Evolutionary conservation across 257 asterid genomes (phyloP).

Genomic region (Fraxinus anomala): DNA sequence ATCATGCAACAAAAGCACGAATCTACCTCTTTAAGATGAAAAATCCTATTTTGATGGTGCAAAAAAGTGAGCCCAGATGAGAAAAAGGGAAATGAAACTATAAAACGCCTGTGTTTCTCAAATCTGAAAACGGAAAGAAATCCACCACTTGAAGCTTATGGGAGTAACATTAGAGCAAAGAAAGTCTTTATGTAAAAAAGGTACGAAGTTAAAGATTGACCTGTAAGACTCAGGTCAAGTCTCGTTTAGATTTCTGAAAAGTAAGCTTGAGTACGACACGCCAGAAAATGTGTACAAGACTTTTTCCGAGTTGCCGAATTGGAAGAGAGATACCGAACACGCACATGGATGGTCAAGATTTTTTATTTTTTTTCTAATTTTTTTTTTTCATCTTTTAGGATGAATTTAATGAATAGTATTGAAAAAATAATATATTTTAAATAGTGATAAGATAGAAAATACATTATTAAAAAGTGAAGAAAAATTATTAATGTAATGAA

Average conservation of each 20-base stretch:
- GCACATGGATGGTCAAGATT: not conserved
- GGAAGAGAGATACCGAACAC: not conserved
- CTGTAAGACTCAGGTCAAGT: not conserved
- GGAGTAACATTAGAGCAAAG: not conserved
- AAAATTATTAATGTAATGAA: no score
- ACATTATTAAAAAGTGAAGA: no score
- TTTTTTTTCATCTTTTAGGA: no score
- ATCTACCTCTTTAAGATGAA: not conserved
- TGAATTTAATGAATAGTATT: no score
- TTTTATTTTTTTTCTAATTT: no score
- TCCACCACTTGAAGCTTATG: not conserved
- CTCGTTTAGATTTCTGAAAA: not conserved
- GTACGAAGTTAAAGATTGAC: not conserved
- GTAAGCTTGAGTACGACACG: not conserved
- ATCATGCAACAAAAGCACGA: not conserved
- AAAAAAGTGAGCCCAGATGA: not conserved
- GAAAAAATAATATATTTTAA: no score
- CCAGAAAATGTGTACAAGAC: not conserved
- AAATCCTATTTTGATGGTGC: not conserved
- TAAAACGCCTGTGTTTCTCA: not conserved
- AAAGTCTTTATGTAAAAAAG: not conserved
- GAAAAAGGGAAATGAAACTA: not conserved
- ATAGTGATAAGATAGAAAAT: no score
- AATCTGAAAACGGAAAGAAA: conserved; percentile 1
- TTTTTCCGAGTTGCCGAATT: not conserved